Percentiles rank a stretch among this genome's conserved stretches.
These are phyloP conservation scores for Leptosphaerulina australis DNA, from an alignment of 2,329 filamentous ascomycete species.

Conservation along the genomic window DNA sequence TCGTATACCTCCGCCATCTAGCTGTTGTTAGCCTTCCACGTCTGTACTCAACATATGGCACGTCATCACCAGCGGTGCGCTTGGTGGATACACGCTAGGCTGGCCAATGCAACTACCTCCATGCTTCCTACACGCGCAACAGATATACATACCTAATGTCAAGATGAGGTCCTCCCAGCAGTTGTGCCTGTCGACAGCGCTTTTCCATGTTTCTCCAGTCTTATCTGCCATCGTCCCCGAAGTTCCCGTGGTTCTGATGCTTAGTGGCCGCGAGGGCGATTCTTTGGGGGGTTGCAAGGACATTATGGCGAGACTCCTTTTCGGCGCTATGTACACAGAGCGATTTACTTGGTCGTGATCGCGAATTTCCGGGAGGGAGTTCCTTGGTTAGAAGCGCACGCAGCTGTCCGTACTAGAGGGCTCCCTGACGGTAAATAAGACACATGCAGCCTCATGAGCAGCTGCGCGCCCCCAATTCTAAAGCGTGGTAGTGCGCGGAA, in stretches of 20 bases:
- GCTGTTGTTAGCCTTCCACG: constrained; percentile 24
- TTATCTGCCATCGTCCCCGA: constrained; percentile 48
- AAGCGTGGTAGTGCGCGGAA: constrained; percentile 21
- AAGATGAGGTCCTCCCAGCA: constrained; percentile 58
- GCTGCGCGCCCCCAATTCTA: constrained; percentile 7
- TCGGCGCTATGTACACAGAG: constrained; percentile 15
- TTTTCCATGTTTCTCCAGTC: constrained; percentile 53
- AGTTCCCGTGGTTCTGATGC: constrained; percentile 44
- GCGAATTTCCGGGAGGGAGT: constrained; percentile 3
- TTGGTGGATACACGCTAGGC: neutral
- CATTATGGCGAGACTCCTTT: constrained; percentile 26
- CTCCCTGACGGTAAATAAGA: constrained; percentile 32
- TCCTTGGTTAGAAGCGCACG: constrained; percentile 17
- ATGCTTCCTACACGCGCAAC: neutral
- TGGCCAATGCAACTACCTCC: neutral
- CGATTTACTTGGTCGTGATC: constrained; percentile 24
- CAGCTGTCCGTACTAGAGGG: constrained; percentile 22
- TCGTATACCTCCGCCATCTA: constrained; percentile 58
- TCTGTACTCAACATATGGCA: neutral
- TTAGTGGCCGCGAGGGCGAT: constrained; percentile 39
- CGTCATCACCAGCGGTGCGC: neutral
- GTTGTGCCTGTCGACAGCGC: constrained; percentile 48
- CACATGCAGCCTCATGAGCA: constrained; percentile 35
- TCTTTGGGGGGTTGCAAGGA: constrained; percentile 40
- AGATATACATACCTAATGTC: constrained; percentile 47